Base-by-base conservation (phyloP, 2,329 filamentous ascomycete species). In the Verticillium longisporum region DNA sequence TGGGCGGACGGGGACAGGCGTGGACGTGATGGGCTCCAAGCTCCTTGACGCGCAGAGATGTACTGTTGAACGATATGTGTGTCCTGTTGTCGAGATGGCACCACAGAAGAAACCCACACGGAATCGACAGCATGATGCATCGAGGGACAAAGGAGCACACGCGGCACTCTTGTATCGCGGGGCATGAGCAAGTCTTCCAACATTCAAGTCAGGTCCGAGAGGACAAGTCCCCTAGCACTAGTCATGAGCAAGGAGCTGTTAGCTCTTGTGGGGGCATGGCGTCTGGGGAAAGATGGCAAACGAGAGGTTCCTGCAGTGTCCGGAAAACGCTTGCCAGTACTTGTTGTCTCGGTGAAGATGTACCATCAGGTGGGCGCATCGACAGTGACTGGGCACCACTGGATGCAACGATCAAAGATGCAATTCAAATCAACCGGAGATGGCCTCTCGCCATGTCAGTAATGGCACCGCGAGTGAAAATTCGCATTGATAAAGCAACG, bases 301-400 rank as follows among this genome's bases (percentile, higher is more conserved):
- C 18, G 36, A 45, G 33, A 57, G 18, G 32, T 26, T 26, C 55
- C 5, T 32, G 45, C 15, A 10, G 21, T 18, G 32, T 11, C 31
- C 56, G 58, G 58, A 60, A 60, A 55, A 56, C 53, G 58, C 58
- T 56, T 60, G 53, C 53, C 54, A 60, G 10, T 36, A 32, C 34
- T 32, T n/a, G 9, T n/a, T 18, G 34, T 33, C 15, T 31, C 26
- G 26, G n/a, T 33, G 50, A 18, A 53, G 31, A 6, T 9, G 15
- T 13, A 36, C 34, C 41, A 31, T 31, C 26, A 31, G 26, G 26
- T 4, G 26, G 26, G 26, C 26, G 26, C 26, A 31, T 5, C 26
- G 26, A 31, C 26, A 31, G 26, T 31, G 26, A 31, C 26, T 4
- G 26, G 26, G 26, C 26, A 31, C 26, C 26, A 31, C 26, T 31